A percentile compares a stretch with the other conserved stretches of the same genome.
Conservation (phyloP, 345 rosid species). For the Eucalyptus dawsonii region DNA sequence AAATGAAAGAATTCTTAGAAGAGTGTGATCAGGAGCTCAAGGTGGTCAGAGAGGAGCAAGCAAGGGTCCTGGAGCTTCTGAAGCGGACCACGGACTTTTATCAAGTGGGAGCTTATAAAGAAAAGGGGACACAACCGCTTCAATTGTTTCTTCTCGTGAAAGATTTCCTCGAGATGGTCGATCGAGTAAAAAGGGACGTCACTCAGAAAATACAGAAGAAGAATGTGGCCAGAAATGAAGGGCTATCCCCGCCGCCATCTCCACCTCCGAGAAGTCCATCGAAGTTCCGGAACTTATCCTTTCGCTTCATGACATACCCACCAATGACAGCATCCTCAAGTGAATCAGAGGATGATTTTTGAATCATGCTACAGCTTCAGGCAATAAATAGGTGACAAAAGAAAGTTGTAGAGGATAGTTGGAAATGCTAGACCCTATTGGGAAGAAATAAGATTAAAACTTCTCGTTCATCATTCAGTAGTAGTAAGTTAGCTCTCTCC, state of each 20-base stretch:
- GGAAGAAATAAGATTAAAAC: background rate
- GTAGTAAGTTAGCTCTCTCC: background rate
- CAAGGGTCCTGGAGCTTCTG: slow-evolving; percentile 49
- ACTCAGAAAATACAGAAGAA: slow-evolving; percentile 35
- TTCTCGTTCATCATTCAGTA: background rate
- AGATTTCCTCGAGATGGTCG: slow-evolving; percentile 79
- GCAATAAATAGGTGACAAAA: background rate
- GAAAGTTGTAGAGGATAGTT: background rate
- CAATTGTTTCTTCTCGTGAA: slow-evolving; percentile 64
- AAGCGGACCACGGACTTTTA: slow-evolving; percentile 63
- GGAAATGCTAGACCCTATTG: background rate
- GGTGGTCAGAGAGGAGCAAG: slow-evolving; percentile 42
- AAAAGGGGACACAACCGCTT: slow-evolving; percentile 18
- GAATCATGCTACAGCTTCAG: background rate
- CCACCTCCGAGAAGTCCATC: slow-evolving; percentile 4
- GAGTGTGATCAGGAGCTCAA: slow-evolving; percentile 48
- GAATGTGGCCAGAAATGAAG: slow-evolving; percentile 1
- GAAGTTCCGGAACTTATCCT: slow-evolving; percentile 26
- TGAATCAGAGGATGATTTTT: slow-evolving; percentile 42
- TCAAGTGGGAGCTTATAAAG: slow-evolving; percentile 52
- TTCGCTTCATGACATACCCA: slow-evolving; percentile 26
- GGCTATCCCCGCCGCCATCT: slow-evolving; percentile 6
- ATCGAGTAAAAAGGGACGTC: slow-evolving; percentile 51
- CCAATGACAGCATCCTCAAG: slow-evolving; percentile 14
- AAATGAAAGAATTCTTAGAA: slow-evolving; percentile 56